Conservation (phyloP, 306 rosid species). For the Astragalus membranaceus region DNA sequence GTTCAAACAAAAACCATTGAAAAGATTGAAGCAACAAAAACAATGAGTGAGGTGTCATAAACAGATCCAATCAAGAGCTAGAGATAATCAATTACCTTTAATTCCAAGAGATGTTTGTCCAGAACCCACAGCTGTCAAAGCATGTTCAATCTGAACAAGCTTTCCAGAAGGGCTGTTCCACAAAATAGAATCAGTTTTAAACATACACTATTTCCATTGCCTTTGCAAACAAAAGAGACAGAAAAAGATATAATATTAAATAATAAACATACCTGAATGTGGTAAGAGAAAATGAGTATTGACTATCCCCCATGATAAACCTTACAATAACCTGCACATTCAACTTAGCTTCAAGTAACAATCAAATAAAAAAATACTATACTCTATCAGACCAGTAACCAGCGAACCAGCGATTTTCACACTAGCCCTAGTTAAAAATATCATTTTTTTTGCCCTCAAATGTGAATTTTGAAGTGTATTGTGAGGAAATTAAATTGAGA, state of each 20-base stretch:
- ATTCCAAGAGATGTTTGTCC: slow-evolving; percentile 97
- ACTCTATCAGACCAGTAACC: not conserved
- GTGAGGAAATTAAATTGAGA: not conserved
- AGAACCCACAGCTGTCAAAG: slow-evolving; percentile 90
- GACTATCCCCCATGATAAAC: slow-evolving; percentile 50
- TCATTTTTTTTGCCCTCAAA: not conserved
- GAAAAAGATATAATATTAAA: no score
- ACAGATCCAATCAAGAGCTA: not conserved
- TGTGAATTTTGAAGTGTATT: not conserved
- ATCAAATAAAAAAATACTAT: not conserved
- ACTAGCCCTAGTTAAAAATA: not conserved
- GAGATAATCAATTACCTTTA: slow-evolving; percentile 49
- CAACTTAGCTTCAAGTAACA: not conserved
- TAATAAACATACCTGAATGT: slow-evolving; percentile 40
- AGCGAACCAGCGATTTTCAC: not conserved
- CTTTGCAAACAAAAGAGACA: not conserved
- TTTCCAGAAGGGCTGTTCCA: slow-evolving; percentile 84
- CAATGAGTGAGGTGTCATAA: not conserved
- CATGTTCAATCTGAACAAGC: slow-evolving; percentile 98
- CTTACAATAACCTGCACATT: slow-evolving; percentile 8
- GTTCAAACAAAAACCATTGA: not conserved
- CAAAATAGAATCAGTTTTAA: slow-evolving; percentile 15
- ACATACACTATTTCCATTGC: not conserved
- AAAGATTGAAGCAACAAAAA: not conserved
- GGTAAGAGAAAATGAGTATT: slow-evolving; percentile 51